Base-by-base conservation (phyloP, 768 basidiomycete genomes). In the Pleurotus tuoliensis region DNA sequence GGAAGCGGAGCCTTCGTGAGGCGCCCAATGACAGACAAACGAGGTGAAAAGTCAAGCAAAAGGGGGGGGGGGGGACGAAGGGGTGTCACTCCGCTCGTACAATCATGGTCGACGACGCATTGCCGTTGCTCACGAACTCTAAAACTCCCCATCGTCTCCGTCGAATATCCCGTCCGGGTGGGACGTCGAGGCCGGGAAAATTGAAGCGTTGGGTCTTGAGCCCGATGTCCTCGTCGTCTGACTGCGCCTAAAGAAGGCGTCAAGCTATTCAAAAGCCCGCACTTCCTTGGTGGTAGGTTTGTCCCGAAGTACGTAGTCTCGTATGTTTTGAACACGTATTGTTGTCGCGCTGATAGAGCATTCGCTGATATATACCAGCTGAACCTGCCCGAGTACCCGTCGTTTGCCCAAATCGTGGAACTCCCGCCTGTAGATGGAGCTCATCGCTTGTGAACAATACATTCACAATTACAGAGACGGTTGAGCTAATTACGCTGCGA, bases 91-190 rank as follows among this genome's bases (percentile, higher is more conserved):
- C 4, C 22, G 22, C 22, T 20, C 22, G 22, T 24, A 24, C 22
- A 4, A 24, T 24, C 22, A 24, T 24, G 22, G 4, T 98, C 71
- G 86, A 93, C 63, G 65, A 72, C 0, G 87, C 87, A 39, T 79
- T 99, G 1, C 76, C 81, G 6, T 75, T 91, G 5, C 72, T 97
- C 44, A 74, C 80, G 1, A 65, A 76, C 13, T 85, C 87, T 3
- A 69, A 69, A 76, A 5, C 75, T 92, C 12, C 95, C 97, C 0
- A 90, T 98, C 64, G 82, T 99, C 24, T 92, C 90, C 2, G 89
- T 99, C 3, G 97, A 99, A 99, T 70, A 94, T 99, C 47, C 97
- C 97, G 0, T 92, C 90, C 1, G 97, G 95, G 6, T 99, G 97
- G 97, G 85, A 94, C 64, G 93, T 98, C 20, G 92, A 95, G 62